Evolutionary conservation across 345 rosid species (phyloP), one percentile per base, ranked within the genome.

Genomic region (Syzygium jambos): DNA sequence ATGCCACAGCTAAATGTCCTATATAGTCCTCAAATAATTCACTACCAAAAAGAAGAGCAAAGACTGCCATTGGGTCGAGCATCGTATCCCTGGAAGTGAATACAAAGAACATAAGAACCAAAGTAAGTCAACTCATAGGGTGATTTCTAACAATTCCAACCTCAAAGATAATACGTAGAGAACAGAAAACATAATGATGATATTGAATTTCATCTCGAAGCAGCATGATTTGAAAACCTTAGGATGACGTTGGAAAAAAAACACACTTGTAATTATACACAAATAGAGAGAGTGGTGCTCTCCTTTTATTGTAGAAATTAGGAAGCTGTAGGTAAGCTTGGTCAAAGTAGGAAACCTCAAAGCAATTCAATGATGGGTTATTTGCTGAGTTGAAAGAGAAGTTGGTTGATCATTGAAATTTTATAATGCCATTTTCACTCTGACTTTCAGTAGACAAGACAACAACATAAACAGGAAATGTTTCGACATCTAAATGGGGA

Each of bases 41-140:
- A 87, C 99, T 98, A 89, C 99, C 99, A 85, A 98, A 98, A 51
- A 98, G 97, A 90, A 98, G 95, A 73, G 99, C 95, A 89, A 96
- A 98, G 43, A 95, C 95, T 52, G 99, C 95, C 6, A 94, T 95
- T 3, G 99, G 96, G 73, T 97, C 99, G 87, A 98, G 93, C 92
- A 98, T 95, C 84, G 94, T 89, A 80, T 96, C 98, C 89, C 99
- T 96, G 93, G 38, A 94, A 77, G 63, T 29, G 34, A 25, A 78
- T 87, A 27, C 38, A 57, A 41, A 80, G 34, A 80, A 29, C n/a
- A 56, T 29, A 21, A 43, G 85, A 8, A 34, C 53, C 13, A 34
- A 46, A 49, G n/a, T 51, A 23, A 53, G 59, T 84, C 25, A 52
- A 73, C 23, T 73, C 49, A 6, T 21, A 1, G 25, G 80, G 82